These are phyloP conservation scores for Chytriomyces sp. DNA, from an alignment of 192 early-diverging fungal species.

Conservation along the genomic window DNA sequence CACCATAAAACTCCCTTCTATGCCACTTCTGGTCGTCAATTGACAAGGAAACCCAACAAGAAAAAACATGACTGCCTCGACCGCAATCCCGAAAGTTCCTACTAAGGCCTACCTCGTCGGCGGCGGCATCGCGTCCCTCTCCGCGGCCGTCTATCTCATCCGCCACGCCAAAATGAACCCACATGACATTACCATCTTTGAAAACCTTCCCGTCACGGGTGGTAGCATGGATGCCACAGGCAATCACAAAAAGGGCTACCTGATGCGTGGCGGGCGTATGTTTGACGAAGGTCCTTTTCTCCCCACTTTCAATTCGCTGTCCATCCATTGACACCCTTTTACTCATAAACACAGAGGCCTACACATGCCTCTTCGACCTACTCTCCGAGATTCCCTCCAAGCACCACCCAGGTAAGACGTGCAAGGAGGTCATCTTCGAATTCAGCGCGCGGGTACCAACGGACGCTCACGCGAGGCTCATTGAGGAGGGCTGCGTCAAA, in stretches of 20 bases:
- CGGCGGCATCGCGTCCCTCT: conserved; percentile 39
- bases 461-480: conserved; percentile 27
- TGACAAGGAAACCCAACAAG: background rate
- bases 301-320: background rate
- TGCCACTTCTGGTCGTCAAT: too few relatives aligned
- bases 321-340: background rate
- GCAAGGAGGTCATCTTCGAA: conserved; percentile 36
- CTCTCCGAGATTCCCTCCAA: conserved; percentile 37
- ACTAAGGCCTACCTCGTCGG: conserved; percentile 38
- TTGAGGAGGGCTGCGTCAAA: conserved; percentile 27
- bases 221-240: conserved; percentile 37
- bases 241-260: conserved; percentile 19
- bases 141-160: conserved; percentile 39
- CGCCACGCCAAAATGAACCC: conserved; percentile 25
- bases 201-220: conserved; percentile 30
- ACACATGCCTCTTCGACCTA: conserved; percentile 33
- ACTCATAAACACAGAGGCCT: conserved; percentile 27
- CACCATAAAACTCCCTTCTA: too few relatives aligned
- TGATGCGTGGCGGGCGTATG: conserved; percentile 39
- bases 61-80: background rate
- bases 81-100: background rate
- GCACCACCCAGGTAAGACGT: conserved; percentile 24
- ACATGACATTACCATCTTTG: conserved; percentile 35
- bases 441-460: conserved; percentile 30
- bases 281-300: conserved; percentile 27